Base-by-base conservation (phyloP, 176 grass and related monocot genomes). In the Tuctoria greenei region DNA sequence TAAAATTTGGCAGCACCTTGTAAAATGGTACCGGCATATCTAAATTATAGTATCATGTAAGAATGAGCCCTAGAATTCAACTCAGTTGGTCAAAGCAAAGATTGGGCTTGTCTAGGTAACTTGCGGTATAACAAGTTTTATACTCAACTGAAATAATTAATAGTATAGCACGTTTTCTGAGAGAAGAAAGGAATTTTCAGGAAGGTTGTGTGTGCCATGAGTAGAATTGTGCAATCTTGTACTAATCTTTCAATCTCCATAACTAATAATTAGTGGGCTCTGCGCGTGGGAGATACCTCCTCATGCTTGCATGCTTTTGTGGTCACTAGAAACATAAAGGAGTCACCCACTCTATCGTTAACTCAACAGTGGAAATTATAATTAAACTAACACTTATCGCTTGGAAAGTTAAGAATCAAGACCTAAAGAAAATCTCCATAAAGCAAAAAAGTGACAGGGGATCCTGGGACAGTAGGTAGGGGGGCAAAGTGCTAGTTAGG, bases 251-350 rank as follows among this genome's bases (percentile, higher is more conserved):
- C 44, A 75, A 27, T 69, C 45, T 21, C 35, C 18, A 39, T 72
- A 62, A 36, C 75, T 60, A 61, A 67, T 61, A 67, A 61, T 73
- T 35, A 81, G 71, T 86, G 72, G 85, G 44, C 64, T 88, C 38
- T 77, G 43, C 8, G 37, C 45, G 64, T 77, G 47, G 61, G 70
- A 84, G 82, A 91, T 94, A 59, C 75, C 76, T 79, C 75, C 76
- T 79, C 55, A 34, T 44, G 54, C 73, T 80, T 74, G 71, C 64
- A 82, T 66, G 69, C 69, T 61, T 83, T 86, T 57, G 64, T 61
- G 51, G 31, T 75, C 64, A 26, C 46, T 69, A 82, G 64, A 72
- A 71, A 42, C 75, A 59, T 86, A 79, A 82, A 86, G 84, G 68
- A 82, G 51, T 36, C 64, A 80, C 64, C 74, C 73, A 85, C 80